Percentiles rank a stretch among this genome's conserved stretches.
Conservation (phyloP, 2,329 filamentous ascomycete species). For the Scortechinia acanthostroma region DNA sequence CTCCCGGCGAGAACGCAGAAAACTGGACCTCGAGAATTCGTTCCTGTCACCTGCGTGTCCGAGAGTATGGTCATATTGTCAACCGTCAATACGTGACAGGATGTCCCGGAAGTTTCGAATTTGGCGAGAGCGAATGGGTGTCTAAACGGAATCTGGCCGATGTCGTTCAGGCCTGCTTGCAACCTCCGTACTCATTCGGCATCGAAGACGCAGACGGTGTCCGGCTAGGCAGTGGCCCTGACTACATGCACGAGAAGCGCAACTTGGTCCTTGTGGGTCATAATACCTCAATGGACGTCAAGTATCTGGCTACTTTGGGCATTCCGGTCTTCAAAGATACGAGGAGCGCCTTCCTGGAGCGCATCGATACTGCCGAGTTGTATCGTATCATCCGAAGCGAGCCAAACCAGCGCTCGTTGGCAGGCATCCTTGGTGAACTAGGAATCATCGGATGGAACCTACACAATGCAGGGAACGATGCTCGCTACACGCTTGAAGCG, state of each 20-base stretch:
- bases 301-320: not conserved
- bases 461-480: conserved; percentile 1
- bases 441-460: not conserved
- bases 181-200: too few species aligned
- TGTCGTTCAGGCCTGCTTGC: not conserved
- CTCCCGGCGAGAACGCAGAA: conserved; percentile 52
- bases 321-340: not conserved
- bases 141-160: not conserved
- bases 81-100: conserved; percentile 68
- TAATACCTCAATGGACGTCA: not conserved
- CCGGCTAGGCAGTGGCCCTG: too few species aligned
- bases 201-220: not conserved
- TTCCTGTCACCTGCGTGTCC: conserved; percentile 70
- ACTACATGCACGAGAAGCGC: not conserved
- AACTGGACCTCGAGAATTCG: conserved; percentile 65
- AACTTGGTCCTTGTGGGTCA: not conserved
- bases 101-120: conserved; percentile 68
- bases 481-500: not conserved
- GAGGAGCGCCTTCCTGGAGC: not conserved
- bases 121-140: conserved; percentile 38
- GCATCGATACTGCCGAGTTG: not conserved
- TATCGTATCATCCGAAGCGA: not conserved
- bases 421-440: not conserved
- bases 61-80: conserved; percentile 55
- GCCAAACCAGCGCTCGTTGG: not conserved